These are phyloP conservation scores for Cairneyella variabilis DNA, from an alignment of 495 filamentous ascomycete species.

Conservation along the genomic window DNA sequence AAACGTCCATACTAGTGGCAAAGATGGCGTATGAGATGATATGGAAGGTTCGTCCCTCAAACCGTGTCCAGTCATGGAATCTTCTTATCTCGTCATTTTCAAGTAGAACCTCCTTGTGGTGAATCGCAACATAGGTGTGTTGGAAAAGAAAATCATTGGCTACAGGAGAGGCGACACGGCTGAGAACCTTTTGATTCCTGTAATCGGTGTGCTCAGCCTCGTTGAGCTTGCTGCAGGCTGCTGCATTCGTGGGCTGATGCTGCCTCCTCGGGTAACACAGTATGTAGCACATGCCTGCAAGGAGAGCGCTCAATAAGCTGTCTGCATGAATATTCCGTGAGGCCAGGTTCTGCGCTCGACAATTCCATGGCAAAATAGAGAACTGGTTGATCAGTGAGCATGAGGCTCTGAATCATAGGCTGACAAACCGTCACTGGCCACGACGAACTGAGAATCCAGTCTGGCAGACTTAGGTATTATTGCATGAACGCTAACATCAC, in stretches of 20 bases:
- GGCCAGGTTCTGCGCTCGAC: neutral
- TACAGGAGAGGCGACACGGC: neutral
- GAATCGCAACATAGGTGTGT: neutral
- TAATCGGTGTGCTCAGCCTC: slow-evolving; percentile 1
- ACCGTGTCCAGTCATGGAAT: neutral
- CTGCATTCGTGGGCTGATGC: neutral
- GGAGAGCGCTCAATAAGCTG: neutral
- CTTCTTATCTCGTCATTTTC: neutral
- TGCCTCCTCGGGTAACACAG: neutral
- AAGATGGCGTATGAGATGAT: neutral
- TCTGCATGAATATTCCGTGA: neutral
- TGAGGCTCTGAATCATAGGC: neutral
- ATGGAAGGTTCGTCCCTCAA: neutral
- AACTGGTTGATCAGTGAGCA: neutral
- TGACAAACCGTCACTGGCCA: neutral
- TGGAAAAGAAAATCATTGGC: neutral
- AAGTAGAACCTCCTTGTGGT: neutral
- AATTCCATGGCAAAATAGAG: neutral
- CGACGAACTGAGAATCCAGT: neutral
- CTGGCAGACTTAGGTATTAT: neutral
- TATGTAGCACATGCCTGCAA: neutral
- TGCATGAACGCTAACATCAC: neutral
- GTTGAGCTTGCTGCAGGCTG: neutral
- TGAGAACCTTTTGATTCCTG: neutral
- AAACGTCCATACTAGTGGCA: neutral